Evolutionary conservation across 2,329 filamentous ascomycete genomes (phyloP).

Genomic region (Paraphaeosphaeria sporulosa): DNA sequence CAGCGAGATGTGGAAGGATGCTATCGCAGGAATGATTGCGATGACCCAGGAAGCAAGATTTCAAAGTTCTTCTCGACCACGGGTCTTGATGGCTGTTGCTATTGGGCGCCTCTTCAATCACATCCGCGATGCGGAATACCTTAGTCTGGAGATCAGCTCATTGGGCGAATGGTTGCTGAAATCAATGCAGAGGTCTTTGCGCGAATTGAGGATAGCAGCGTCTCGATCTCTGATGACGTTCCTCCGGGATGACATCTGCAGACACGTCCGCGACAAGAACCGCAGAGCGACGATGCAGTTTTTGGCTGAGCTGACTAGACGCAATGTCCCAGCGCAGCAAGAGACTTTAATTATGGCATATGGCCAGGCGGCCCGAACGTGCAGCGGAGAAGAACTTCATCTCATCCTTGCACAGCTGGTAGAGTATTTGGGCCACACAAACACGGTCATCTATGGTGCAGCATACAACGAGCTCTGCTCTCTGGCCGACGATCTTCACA

Average conservation of each 20-base stretch:
- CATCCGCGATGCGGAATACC: slow-evolving; percentile 63
- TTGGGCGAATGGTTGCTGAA: slow-evolving; percentile 83
- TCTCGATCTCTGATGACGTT: slow-evolving; percentile 74
- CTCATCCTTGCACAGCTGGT: slow-evolving; percentile 83
- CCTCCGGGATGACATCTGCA: slow-evolving; percentile 59
- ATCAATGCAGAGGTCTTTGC: slow-evolving; percentile 80
- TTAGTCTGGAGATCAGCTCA: slow-evolving; percentile 72
- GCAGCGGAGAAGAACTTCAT: slow-evolving; percentile 83
- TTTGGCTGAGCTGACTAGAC: slow-evolving; percentile 75
- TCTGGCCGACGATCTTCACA: slow-evolving; percentile 70
- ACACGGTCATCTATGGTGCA: slow-evolving; percentile 78
- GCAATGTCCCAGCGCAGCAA: slow-evolving; percentile 70
- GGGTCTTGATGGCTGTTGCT: slow-evolving; percentile 43
- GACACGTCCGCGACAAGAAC: slow-evolving; percentile 66
- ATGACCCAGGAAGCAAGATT: slow-evolving; percentile 42
- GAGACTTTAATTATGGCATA: slow-evolving; percentile 88
- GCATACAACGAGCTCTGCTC: slow-evolving; percentile 84
- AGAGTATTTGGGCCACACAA: slow-evolving; percentile 85
- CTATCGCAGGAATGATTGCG: slow-evolving; percentile 36
- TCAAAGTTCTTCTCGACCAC: slow-evolving; percentile 36
- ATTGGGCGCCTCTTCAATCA: slow-evolving; percentile 75
- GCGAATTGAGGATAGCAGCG: slow-evolving; percentile 84
- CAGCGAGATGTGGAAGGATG: slow-evolving; percentile 43
- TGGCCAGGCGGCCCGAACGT: slow-evolving; percentile 79
- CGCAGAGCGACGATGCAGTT: slow-evolving; percentile 74